Evolutionary conservation across 805 yeast genomes (phyloP).

Genomic region (Tetrapisispora iriomotensis): DNA sequence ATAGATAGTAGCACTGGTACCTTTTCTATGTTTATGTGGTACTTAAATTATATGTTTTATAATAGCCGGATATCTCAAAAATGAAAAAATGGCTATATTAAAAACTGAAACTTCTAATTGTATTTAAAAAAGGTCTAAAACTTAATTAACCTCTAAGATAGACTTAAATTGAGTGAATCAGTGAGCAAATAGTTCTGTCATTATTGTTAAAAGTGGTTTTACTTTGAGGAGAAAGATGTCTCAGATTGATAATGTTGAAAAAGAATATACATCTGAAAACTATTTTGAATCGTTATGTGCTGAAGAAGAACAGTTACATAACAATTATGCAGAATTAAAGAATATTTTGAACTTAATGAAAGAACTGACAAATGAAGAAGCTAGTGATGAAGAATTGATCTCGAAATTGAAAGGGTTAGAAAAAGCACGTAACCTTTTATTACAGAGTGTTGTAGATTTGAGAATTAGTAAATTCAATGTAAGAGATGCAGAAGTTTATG

Average conservation of each 20-base stretch:
- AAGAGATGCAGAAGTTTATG: constrained; percentile 2
- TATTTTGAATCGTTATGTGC: constrained; percentile 23
- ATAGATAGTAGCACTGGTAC: no score
- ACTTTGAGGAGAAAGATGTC: not conserved
- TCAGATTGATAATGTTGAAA: no score
- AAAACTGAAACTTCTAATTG: no score
- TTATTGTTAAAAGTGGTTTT: no score
- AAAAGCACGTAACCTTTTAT: constrained; percentile 8
- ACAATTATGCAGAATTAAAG: constrained; percentile 12
- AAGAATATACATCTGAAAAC: not conserved
- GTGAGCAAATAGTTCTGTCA: no score
- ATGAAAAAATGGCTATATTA: no score
- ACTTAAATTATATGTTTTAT: no score
- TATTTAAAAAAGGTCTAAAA: no score
- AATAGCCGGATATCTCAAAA: no score
- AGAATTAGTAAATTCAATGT: constrained; percentile 14
- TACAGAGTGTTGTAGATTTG: constrained; percentile 12
- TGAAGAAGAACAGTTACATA: constrained; percentile 16
- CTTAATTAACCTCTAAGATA: no score
- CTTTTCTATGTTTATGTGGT: no score
- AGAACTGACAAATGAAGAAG: constrained; percentile 8
- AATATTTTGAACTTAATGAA: constrained; percentile 8
- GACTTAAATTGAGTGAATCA: no score
- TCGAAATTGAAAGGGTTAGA: constrained; percentile 10
- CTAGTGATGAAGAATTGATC: constrained; percentile 11